These are phyloP conservation scores for Yarrowia phangngaensis DNA, from an alignment of 805 yeast genomes.

Conservation along the genomic window DNA sequence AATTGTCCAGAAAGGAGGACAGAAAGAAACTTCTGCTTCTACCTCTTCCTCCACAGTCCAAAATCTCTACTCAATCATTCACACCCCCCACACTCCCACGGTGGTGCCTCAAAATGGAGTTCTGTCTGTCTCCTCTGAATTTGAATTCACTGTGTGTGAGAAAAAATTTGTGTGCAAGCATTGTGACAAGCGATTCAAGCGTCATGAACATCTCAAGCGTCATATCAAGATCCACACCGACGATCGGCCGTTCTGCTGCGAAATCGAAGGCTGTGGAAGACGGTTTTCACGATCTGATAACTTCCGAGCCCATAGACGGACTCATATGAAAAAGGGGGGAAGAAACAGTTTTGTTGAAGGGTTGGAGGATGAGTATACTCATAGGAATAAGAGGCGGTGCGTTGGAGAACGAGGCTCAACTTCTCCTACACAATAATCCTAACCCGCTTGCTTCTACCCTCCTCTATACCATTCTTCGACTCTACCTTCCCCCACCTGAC, in stretches of 20 bases:
- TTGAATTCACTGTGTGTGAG: constrained; percentile 26
- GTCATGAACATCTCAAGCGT: constrained; percentile 45
- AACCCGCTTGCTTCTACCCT: too few relatives aligned
- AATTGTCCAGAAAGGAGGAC: background rate
- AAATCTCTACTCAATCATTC: constrained; percentile 24
- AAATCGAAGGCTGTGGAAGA: constrained; percentile 53
- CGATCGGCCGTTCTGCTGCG: constrained; percentile 72
- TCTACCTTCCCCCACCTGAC: too few relatives aligned
- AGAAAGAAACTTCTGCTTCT: background rate
- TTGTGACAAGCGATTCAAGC: constrained; percentile 41
- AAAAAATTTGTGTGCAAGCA: constrained; percentile 39
- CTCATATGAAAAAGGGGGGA: constrained; percentile 52
- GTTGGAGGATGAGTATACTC: constrained; percentile 29
- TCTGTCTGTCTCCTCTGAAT: constrained; percentile 17
- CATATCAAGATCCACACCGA: constrained; percentile 74
- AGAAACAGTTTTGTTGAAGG: constrained; percentile 44
- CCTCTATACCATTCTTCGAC: too few relatives aligned
- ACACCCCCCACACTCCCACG: constrained; percentile 22
- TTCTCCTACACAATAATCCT: too few relatives aligned
- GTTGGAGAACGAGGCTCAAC: too few relatives aligned
- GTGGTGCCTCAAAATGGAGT: constrained; percentile 24
- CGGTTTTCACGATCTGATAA: constrained; percentile 74
- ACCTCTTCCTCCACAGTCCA: constrained; percentile 5
- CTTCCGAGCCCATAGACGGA: constrained; percentile 68
- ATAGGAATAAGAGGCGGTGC: constrained; percentile 14